phyloP scores from a whole-genome alignment of 192 early-diverging fungal genomes.

The Oehlia diaphana region DNA sequence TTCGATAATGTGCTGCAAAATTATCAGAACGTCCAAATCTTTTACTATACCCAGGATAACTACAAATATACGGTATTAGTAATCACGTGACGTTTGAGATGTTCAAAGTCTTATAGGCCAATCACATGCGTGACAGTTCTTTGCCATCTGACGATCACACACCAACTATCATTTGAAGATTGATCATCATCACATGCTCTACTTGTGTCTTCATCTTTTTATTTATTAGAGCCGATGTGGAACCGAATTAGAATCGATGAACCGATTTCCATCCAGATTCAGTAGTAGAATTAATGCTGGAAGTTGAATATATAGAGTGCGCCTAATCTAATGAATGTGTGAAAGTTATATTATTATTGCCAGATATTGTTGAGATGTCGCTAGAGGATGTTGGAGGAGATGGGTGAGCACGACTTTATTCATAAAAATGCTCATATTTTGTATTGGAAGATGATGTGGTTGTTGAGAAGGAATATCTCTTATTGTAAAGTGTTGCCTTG shows the following conservation, averaged over 20 bases:
- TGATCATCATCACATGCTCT: too few relatives aligned
- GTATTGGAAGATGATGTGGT: not conserved
- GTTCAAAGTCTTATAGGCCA: constrained; percentile 68
- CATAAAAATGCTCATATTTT: not conserved
- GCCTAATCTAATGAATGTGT: too few relatives aligned
- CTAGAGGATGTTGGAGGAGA: not conserved
- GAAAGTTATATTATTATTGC: not conserved
- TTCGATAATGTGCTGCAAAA: constrained; percentile 72
- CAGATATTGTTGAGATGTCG: not conserved
- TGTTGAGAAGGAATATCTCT: not conserved
- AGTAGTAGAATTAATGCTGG: not conserved
- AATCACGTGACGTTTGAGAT: constrained; percentile 81
- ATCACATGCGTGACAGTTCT: constrained; percentile 34
- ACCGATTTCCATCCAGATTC: too few relatives aligned
- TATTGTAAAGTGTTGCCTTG: not conserved
- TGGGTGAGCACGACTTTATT: not conserved
- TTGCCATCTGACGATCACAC: too few relatives aligned
- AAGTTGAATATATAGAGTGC: too few relatives aligned
- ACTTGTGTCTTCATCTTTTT: too few relatives aligned
- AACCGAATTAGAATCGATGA: too few relatives aligned
- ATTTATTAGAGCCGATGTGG: too few relatives aligned
- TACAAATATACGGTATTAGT: constrained; percentile 62
- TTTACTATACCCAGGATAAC: constrained; percentile 72
- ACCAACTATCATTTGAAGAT: too few relatives aligned
- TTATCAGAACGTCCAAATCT: constrained; percentile 79